Percentiles rank a stretch among this genome's conserved stretches.
Evolutionary conservation across 176 grass and related monocot genomes (phyloP).

Genomic region (Cenchrus fungigraminus): DNA sequence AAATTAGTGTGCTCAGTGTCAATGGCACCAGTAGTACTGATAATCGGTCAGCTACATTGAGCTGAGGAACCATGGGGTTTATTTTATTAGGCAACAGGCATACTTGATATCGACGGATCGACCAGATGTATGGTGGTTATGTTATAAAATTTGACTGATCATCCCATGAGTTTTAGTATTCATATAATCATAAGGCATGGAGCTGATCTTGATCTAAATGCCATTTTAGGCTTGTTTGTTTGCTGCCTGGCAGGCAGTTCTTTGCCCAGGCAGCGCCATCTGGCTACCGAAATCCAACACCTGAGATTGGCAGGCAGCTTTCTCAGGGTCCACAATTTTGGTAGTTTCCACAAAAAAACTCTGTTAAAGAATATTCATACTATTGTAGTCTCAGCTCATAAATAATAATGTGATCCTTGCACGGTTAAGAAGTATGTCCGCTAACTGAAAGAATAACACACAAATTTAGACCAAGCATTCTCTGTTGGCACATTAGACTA

Average conservation of each 20-base stretch:
- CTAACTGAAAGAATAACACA: neutral
- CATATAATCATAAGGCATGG: neutral
- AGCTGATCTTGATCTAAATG: neutral
- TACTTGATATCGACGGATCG: neutral
- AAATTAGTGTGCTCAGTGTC: neutral
- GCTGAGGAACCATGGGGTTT: neutral
- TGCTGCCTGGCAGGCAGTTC: too few species aligned
- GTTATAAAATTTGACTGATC: neutral
- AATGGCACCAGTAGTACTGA: neutral
- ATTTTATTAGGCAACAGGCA: neutral
- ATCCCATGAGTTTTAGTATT: neutral
- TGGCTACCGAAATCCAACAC: too few species aligned
- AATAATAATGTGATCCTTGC: neutral
- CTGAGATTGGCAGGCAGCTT: too few species aligned
- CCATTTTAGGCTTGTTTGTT: neutral
- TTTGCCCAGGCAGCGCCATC: too few species aligned
- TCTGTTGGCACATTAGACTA: neutral
- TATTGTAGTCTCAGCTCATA: neutral
- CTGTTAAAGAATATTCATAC: constrained; percentile 2
- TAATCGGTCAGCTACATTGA: neutral
- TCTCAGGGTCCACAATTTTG: neutral
- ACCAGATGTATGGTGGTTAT: neutral
- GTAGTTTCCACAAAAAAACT: constrained; percentile 2
- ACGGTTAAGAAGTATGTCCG: neutral
- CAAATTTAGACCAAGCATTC: neutral